Percentiles rank a stretch among this genome's conserved stretches.
phyloP scores from a whole-genome alignment of 2,329 filamentous ascomycete species.

The Penicillium sp. region DNA sequence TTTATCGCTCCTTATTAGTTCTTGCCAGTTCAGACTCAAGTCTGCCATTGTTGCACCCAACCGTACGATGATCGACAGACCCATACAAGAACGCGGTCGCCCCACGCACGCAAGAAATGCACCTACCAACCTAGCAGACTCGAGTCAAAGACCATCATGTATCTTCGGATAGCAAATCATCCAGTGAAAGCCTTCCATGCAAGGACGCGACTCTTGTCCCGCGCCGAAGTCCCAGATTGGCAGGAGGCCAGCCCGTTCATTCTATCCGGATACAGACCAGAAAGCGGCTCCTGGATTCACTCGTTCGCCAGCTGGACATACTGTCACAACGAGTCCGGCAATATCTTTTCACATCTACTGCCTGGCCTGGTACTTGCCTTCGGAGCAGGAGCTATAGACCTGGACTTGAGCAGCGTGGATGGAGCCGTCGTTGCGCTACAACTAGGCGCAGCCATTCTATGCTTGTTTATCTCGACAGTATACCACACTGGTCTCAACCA shows the following conservation, averaged over 20 bases:
- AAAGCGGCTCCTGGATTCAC: conserved; percentile 31
- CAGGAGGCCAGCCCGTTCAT: conserved; percentile 42
- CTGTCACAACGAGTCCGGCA: conserved; percentile 43
- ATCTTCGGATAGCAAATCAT: too few relatives aligned
- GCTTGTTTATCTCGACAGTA: conserved; percentile 18
- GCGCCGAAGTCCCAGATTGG: conserved; percentile 40
- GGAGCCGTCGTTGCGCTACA: conserved; percentile 16
- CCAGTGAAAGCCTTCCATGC: too few relatives aligned
- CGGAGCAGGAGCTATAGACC: not conserved
- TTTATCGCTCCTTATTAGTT: too few relatives aligned
- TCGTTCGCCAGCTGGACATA: conserved; percentile 42
- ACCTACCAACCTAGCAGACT: too few relatives aligned
- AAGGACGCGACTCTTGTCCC: not conserved
- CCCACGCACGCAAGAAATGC: too few relatives aligned
- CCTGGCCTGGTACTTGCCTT: conserved; percentile 31
- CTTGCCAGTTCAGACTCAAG: too few relatives aligned
- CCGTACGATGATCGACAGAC: too few relatives aligned
- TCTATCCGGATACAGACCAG: conserved; percentile 42
- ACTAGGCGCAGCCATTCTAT: conserved; percentile 19
- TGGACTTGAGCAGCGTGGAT: conserved; percentile 12
- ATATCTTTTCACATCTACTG: conserved; percentile 45
- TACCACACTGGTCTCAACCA: conserved; percentile 36
- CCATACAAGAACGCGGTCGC: too few relatives aligned
- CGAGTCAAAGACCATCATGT: too few relatives aligned
- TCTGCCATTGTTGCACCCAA: too few relatives aligned